phyloP scores from a whole-genome alignment of 2,329 filamentous ascomycete genomes.

The Pseudocercospora vitis region DNA sequence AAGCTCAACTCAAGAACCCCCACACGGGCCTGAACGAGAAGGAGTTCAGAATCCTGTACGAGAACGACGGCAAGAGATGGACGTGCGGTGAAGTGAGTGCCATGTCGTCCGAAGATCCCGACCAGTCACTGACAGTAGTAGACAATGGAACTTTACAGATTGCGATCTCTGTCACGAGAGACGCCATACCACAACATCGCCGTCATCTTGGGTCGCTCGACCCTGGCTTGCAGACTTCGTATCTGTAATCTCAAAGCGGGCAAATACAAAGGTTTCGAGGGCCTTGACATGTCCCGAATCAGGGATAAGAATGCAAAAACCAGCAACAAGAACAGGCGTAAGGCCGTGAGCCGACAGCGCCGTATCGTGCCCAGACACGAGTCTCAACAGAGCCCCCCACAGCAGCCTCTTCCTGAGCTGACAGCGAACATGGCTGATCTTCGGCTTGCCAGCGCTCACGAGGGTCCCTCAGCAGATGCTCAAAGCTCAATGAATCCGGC shows the following conservation, averaged over 20 bases:
- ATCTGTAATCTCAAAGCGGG: background rate
- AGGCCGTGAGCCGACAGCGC: too few relatives aligned
- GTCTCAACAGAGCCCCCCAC: too few relatives aligned
- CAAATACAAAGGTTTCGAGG: background rate
- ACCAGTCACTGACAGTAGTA: background rate
- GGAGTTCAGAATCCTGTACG: background rate
- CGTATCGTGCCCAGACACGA: too few relatives aligned
- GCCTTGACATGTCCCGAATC: background rate
- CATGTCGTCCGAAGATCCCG: background rate
- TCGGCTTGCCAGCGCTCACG: too few relatives aligned
- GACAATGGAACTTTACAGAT: background rate
- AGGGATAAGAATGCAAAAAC: background rate
- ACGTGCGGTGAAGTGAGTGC: background rate
- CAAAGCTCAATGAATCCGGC: too few relatives aligned
- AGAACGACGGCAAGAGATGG: background rate
- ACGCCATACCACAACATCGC: background rate
- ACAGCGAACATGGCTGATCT: too few relatives aligned
- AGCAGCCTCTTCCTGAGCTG: too few relatives aligned
- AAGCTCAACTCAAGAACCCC: background rate
- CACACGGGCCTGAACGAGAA: background rate
- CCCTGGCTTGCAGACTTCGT: slow-evolving; percentile 2
- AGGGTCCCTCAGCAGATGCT: too few relatives aligned
- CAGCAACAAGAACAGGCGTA: too few relatives aligned
- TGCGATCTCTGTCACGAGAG: background rate
- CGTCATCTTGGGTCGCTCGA: background rate